These are phyloP conservation scores for Hanseniaspora taiwanica DNA, from an alignment of 805 yeast species.

Conservation along the genomic window DNA sequence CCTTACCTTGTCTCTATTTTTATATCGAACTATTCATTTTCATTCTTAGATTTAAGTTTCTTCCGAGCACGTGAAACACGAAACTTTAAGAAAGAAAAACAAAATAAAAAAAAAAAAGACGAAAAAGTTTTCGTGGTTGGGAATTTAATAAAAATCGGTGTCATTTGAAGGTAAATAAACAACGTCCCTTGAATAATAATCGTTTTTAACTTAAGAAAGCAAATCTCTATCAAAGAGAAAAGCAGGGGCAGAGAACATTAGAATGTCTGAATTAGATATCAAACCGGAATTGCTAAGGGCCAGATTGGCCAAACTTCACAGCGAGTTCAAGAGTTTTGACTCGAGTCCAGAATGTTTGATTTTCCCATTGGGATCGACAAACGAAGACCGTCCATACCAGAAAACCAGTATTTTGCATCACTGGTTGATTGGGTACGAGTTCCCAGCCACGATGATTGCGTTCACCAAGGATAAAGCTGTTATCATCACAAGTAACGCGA, in stretches of 20 bases:
- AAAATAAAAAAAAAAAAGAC: too few species aligned
- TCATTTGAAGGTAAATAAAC: too few species aligned
- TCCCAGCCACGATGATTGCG: conserved; percentile 76
- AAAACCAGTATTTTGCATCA: conserved; percentile 77
- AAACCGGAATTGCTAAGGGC: conserved; percentile 18
- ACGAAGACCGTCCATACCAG: conserved; percentile 80
- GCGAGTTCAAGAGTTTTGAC: conserved; percentile 17
- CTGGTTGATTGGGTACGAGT: conserved; percentile 91
- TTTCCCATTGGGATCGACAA: conserved; percentile 71
- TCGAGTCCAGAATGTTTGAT: conserved; percentile 34
- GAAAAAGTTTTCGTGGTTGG: too few species aligned
- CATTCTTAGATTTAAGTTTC: too few species aligned
- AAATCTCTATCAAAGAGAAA: too few species aligned
- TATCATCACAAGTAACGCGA: conserved; percentile 69
- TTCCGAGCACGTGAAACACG: too few species aligned
- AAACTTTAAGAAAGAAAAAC: too few species aligned
- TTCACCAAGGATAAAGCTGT: conserved; percentile 46
- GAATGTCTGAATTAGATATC: conserved; percentile 20
- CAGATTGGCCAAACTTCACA: conserved; percentile 18
- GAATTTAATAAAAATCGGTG: too few species aligned
- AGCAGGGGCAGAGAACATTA: background rate
- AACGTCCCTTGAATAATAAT: too few species aligned
- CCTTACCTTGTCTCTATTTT: too few species aligned
- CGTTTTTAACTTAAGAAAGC: background rate
- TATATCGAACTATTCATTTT: too few species aligned